Percentiles rank a stretch among this genome's conserved stretches.
These are phyloP conservation scores for Dispira simplex DNA, from an alignment of 192 early-diverging fungal species.

Conservation along the genomic window DNA sequence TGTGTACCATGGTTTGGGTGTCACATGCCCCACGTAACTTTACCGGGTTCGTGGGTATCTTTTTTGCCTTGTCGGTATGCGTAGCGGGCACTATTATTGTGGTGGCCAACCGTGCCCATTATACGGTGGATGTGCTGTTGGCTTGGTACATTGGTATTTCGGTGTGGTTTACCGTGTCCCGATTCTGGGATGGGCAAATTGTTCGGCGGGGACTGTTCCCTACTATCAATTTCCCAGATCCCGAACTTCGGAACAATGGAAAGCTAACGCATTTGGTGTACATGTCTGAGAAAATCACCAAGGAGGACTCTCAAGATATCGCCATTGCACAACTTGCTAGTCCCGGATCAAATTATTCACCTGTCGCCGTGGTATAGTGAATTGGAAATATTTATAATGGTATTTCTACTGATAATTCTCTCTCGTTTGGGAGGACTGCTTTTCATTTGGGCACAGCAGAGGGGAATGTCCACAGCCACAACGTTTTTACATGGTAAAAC, in stretches of 20 bases:
- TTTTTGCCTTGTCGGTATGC: conserved; percentile 29
- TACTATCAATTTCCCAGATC: conserved; percentile 26
- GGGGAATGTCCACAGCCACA: too few relatives aligned
- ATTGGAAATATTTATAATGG: too few relatives aligned
- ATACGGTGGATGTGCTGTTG: conserved; percentile 42
- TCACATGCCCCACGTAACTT: conserved; percentile 29
- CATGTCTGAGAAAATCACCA: too few relatives aligned
- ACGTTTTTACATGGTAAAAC: too few relatives aligned
- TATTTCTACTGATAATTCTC: too few relatives aligned
- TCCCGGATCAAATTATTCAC: too few relatives aligned
- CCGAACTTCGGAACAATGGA: not conserved
- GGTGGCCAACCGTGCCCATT: conserved; percentile 46
- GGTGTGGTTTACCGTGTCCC: conserved; percentile 31
- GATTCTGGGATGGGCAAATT: conserved; percentile 34
- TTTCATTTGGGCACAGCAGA: too few relatives aligned
- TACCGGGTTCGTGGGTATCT: conserved; percentile 18
- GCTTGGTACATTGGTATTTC: conserved; percentile 38
- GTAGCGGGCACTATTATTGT: conserved; percentile 39
- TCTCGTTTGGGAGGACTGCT: too few relatives aligned
- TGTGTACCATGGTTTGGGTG: conserved; percentile 40
- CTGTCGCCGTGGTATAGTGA: too few relatives aligned
- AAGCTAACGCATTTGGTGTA: not conserved
- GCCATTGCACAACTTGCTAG: too few relatives aligned
- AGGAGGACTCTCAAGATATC: too few relatives aligned
- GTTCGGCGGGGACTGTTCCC: conserved; percentile 26